phyloP scores from a whole-genome alignment of 768 basidiomycete genomes.

The Coprinopsis strossmayeri region DNA sequence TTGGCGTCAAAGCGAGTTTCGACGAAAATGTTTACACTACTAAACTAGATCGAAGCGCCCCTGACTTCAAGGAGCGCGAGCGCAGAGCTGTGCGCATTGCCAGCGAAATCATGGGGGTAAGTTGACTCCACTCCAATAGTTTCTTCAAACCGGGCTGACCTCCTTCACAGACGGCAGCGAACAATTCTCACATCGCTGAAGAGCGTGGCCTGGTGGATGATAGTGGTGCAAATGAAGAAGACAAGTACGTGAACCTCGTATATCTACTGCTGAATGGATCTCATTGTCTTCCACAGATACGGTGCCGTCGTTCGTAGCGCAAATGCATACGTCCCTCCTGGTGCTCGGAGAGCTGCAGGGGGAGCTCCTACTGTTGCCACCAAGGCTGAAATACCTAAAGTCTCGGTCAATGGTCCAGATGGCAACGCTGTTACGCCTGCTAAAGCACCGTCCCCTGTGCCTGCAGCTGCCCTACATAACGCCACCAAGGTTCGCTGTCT shows the following conservation, averaged over 20 bases:
- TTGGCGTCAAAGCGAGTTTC: slow-evolving; percentile 87
- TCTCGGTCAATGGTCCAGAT: slow-evolving; percentile 75
- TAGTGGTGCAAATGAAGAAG: slow-evolving; percentile 84
- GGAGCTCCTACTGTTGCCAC: slow-evolving; percentile 19
- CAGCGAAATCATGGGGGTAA: slow-evolving; percentile 82
- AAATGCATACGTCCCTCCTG: slow-evolving; percentile 93
- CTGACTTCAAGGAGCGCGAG: slow-evolving; percentile 87
- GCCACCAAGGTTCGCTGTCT: slow-evolving; percentile 40
- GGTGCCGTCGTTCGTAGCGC: slow-evolving; percentile 85
- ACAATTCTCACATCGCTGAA: slow-evolving; percentile 84
- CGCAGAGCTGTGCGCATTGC: slow-evolving; percentile 83
- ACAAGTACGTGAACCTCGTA: slow-evolving; percentile 59
- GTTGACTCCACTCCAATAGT: too few species aligned
- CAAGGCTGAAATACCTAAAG: slow-evolving; percentile 56
- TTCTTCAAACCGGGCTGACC: neutral
- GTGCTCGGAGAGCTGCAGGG: slow-evolving; percentile 54
- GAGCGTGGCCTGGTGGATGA: slow-evolving; percentile 75
- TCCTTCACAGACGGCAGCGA: slow-evolving; percentile 43
- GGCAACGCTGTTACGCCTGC: slow-evolving; percentile 46
- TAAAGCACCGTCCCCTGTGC: slow-evolving; percentile 61
- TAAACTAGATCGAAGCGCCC: slow-evolving; percentile 74
- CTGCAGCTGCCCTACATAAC: slow-evolving; percentile 25
- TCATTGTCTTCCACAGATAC: slow-evolving; percentile 51
- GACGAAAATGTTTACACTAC: slow-evolving; percentile 96
- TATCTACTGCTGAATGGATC: slow-evolving; percentile 19